Percentiles rank a stretch among this genome's conserved stretches.
phyloP scores from a whole-genome alignment of 2,329 filamentous ascomycete species.

The Eutypa lata region DNA sequence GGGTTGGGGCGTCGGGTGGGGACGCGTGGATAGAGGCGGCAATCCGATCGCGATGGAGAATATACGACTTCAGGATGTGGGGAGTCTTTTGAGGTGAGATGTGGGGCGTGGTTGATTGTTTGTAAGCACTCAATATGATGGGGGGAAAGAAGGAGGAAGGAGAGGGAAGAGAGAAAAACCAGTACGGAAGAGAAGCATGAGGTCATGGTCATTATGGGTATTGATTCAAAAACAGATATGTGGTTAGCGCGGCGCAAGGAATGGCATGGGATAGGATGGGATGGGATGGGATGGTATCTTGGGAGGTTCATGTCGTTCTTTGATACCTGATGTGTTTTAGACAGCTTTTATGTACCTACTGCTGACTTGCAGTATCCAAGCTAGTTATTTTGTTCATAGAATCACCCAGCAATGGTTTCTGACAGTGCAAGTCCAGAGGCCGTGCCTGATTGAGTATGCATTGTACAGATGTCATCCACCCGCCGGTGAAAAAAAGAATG shows the following conservation, averaged over 20 bases:
- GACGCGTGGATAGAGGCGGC: conserved; percentile 32
- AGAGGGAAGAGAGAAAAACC: not conserved
- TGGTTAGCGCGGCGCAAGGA: conserved; percentile 4
- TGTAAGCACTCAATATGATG: too few relatives aligned
- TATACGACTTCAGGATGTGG: conserved; percentile 35
- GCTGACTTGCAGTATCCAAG: too few relatives aligned
- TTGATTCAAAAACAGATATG: not conserved
- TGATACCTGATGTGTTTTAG: not conserved
- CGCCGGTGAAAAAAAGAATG: too few relatives aligned
- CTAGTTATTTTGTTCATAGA: too few relatives aligned
- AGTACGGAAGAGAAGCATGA: too few relatives aligned
- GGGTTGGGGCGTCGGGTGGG: conserved; percentile 38
- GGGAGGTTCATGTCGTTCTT: not conserved
- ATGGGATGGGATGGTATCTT: not conserved
- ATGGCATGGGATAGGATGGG: not conserved
- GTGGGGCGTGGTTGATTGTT: not conserved
- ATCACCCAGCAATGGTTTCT: not conserved
- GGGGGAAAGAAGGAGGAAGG: too few relatives aligned
- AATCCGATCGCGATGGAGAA: conserved; percentile 27
- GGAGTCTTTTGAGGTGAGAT: conserved; percentile 27
- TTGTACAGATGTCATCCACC: too few relatives aligned
- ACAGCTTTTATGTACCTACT: too few relatives aligned
- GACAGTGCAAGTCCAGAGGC: too few relatives aligned
- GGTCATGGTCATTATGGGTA: too few relatives aligned
- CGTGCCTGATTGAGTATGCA: too few relatives aligned